Conservation (phyloP, 371 early-diverging fungal genomes). For the Haplosporangium sp. region DNA sequence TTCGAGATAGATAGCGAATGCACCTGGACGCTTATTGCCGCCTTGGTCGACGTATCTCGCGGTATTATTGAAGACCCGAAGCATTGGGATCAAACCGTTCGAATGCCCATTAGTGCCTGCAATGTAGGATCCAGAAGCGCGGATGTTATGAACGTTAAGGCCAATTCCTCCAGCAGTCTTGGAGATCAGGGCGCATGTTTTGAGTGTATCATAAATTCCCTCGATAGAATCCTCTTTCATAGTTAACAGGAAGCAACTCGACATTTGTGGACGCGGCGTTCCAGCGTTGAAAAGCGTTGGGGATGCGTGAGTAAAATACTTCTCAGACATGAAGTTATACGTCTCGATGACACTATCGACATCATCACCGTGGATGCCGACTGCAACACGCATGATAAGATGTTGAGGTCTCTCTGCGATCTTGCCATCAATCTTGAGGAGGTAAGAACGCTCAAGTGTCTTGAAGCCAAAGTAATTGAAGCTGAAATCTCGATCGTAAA, state of each 20-base stretch:
- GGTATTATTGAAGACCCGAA: slow-evolving; percentile 98
- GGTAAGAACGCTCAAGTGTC: slow-evolving; percentile 97
- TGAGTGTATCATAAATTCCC: slow-evolving; percentile 99
- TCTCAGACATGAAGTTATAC: slow-evolving; percentile 95
- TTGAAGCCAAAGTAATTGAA: slow-evolving; percentile 99
- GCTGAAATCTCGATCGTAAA: slow-evolving; percentile 96
- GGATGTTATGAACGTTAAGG: slow-evolving; percentile 96
- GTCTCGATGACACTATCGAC: slow-evolving; percentile 96
- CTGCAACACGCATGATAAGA: slow-evolving; percentile 98
- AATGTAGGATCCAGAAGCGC: slow-evolving; percentile 96
- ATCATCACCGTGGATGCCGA: slow-evolving; percentile 97
- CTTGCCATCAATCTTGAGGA: slow-evolving; percentile 88
- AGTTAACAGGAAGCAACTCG: slow-evolving; percentile 96
- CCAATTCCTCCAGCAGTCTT: slow-evolving; percentile 99
- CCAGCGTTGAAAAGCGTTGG: slow-evolving; percentile 99
- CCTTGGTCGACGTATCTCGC: slow-evolving; percentile 99
- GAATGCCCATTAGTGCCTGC: slow-evolving; percentile 98
- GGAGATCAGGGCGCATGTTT: slow-evolving; percentile 97
- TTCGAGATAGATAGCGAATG: slow-evolving; percentile 99
- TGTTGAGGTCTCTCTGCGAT: slow-evolving; percentile 99
- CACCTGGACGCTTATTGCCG: slow-evolving; percentile 99
- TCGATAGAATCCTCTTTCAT: slow-evolving; percentile 98
- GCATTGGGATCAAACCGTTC: slow-evolving; percentile 99
- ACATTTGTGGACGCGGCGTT: slow-evolving; percentile 97
- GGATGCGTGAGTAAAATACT: slow-evolving; percentile 98